These are phyloP conservation scores for Glycine latifolia DNA, from an alignment of 306 rosid species.

Conservation along the genomic window DNA sequence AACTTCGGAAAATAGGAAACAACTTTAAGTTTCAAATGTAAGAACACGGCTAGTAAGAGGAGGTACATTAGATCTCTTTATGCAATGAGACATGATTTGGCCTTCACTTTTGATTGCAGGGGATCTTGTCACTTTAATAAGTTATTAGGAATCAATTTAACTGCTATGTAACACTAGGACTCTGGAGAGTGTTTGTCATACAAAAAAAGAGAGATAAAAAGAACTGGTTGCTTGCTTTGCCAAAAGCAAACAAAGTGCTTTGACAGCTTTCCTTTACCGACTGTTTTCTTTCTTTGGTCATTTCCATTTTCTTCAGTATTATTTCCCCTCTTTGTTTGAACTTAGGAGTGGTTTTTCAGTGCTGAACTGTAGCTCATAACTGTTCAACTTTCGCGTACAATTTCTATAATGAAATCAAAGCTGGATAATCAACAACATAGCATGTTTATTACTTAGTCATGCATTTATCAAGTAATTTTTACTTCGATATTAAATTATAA, in stretches of 20 bases:
- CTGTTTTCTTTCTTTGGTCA: slow-evolving; percentile 42
- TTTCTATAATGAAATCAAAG: slow-evolving; percentile 14
- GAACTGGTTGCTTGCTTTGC: slow-evolving; percentile 45
- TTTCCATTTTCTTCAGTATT: slow-evolving; percentile 10
- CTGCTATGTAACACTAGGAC: slow-evolving; percentile 41
- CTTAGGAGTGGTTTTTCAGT: slow-evolving; percentile 14
- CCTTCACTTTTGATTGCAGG: slow-evolving; percentile 45
- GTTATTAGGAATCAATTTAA: slow-evolving; percentile 26
- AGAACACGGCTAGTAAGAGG: not conserved
- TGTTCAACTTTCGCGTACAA: slow-evolving; percentile 24
- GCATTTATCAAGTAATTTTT: slow-evolving; percentile 11
- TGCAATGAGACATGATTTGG: slow-evolving; percentile 37
- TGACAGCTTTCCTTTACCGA: slow-evolving; percentile 53
- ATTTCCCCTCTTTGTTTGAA: not conserved
- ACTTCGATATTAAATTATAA: not conserved
- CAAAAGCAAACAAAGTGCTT: slow-evolving; percentile 53
- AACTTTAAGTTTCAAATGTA: slow-evolving; percentile 24
- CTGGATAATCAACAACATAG: not conserved
- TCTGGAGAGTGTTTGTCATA: slow-evolving; percentile 37
- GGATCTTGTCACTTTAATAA: slow-evolving; percentile 45
- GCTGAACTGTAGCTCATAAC: slow-evolving; percentile 3
- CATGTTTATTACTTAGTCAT: slow-evolving; percentile 2
- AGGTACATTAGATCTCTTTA: not conserved
- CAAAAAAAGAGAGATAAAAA: slow-evolving; percentile 22
- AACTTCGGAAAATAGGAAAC: not conserved